Conservation (phyloP, 768 basidiomycete species). For the Boletellus ananas region DNA sequence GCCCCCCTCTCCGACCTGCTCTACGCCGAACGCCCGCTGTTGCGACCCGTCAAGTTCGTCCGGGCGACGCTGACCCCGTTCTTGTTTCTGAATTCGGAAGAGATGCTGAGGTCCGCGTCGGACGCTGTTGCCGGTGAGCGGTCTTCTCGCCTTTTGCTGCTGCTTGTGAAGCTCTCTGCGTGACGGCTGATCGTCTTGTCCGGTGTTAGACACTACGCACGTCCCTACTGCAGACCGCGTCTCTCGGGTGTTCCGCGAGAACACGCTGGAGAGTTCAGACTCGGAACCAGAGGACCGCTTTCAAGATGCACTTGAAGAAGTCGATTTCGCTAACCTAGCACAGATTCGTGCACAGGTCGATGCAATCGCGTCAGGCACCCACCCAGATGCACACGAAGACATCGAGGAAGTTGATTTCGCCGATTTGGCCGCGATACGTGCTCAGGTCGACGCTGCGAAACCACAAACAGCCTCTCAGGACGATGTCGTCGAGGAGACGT, state of each 20-base stretch:
- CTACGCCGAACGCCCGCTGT: conserved; percentile 53
- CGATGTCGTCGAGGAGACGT: conserved; percentile 31
- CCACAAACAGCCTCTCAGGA: conserved; percentile 9
- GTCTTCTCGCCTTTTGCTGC: not conserved
- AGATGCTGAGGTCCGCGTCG: conserved; percentile 51
- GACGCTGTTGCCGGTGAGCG: conserved; percentile 50
- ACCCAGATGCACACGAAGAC: conserved; percentile 26
- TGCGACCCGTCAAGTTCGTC: conserved; percentile 70
- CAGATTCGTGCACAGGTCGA: conserved; percentile 44
- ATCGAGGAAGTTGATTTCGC: conserved; percentile 51
- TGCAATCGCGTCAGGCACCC: conserved; percentile 9
- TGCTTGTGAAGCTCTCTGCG: not conserved
- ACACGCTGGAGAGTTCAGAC: conserved; percentile 10
- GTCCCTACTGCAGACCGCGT: conserved; percentile 72
- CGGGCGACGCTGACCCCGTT: conserved; percentile 49
- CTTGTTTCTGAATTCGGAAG: conserved; percentile 55
- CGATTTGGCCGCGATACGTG: conserved; percentile 27
- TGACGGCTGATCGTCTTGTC: conserved; percentile 3
- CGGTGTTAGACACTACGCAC: conserved; percentile 36
- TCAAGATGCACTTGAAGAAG: conserved; percentile 45
- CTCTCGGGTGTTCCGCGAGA: conserved; percentile 55
- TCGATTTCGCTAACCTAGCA: conserved; percentile 64
- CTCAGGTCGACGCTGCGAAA: conserved; percentile 10
- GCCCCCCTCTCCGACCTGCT: conserved; percentile 55
- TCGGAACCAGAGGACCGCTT: conserved; percentile 31